Conservation (phyloP, 1,139 yeast species). For the Yamadazyma atmosphaerica region DNA sequence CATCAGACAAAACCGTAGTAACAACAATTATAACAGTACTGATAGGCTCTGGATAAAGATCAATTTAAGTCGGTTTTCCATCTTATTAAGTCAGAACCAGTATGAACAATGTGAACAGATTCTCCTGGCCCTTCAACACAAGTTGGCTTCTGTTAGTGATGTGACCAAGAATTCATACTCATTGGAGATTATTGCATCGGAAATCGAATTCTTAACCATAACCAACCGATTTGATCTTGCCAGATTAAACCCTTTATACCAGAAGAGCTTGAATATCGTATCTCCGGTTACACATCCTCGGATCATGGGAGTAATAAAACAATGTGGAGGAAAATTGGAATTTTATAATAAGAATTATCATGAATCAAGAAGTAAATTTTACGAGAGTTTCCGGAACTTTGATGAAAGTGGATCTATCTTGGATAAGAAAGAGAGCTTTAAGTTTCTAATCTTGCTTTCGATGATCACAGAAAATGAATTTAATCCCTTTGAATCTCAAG, state of each 20-base stretch:
- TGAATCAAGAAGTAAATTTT: conserved; percentile 63
- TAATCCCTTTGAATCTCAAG: conserved; percentile 66
- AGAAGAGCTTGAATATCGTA: conserved; percentile 46
- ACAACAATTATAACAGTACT: conserved; percentile 24
- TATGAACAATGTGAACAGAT: conserved; percentile 38
- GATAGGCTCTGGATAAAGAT: conserved; percentile 57
- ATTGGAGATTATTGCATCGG: conserved; percentile 65
- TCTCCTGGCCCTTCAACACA: conserved; percentile 40
- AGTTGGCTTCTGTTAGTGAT: conserved; percentile 41
- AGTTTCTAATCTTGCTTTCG: conserved; percentile 63
- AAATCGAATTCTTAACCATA: conserved; percentile 53
- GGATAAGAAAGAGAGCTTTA: conserved; percentile 54
- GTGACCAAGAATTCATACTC: conserved; percentile 46
- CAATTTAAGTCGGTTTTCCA: conserved; percentile 51
- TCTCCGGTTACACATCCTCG: conserved; percentile 76
- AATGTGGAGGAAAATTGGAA: conserved; percentile 72
- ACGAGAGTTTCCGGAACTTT: conserved; percentile 71
- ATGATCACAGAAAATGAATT: conserved; percentile 63
- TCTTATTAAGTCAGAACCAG: conserved; percentile 41
- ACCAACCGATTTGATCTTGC: conserved; percentile 26
- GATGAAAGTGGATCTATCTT: conserved; percentile 72
- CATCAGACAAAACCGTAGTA: conserved; percentile 22
- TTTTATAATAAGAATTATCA: conserved; percentile 63
- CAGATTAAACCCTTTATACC: conserved; percentile 49
- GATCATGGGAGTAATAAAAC: conserved; percentile 68